phyloP scores from a whole-genome alignment of 768 basidiomycete genomes.

The Podaxis sp. region DNA sequence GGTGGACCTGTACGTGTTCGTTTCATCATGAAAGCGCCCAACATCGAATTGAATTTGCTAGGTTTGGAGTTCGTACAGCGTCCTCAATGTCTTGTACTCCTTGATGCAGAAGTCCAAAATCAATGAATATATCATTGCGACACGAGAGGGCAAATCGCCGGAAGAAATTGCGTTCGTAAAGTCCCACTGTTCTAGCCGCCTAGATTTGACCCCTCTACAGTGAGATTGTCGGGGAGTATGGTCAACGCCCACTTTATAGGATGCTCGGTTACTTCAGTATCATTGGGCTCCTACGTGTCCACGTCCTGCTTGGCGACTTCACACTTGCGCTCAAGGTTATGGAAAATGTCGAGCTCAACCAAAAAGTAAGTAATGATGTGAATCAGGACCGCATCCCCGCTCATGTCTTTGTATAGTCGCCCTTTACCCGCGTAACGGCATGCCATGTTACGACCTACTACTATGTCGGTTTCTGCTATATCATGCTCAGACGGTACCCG shows the following conservation, averaged over 20 bases:
- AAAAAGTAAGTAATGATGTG: slow-evolving; percentile 54
- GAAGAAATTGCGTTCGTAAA: slow-evolving; percentile 80
- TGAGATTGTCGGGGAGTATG: slow-evolving; percentile 89
- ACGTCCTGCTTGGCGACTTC: slow-evolving; percentile 94
- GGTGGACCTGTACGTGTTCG: slow-evolving; percentile 53
- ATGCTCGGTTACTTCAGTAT: slow-evolving; percentile 97
- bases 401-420: slow-evolving; percentile 46
- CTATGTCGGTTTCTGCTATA: slow-evolving; percentile 96
- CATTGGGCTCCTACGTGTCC: slow-evolving; percentile 92
- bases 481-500: slow-evolving; percentile 91
- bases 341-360: slow-evolving; percentile 90
- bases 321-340: slow-evolving; percentile 93
- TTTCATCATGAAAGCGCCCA: neutral
- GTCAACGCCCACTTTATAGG: slow-evolving; percentile 84
- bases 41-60: slow-evolving; percentile 26
- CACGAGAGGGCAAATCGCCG: slow-evolving; percentile 71
- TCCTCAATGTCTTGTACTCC: slow-evolving; percentile 97
- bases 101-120: slow-evolving; percentile 96
- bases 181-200: neutral
- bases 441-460: slow-evolving; percentile 95
- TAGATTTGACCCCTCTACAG: slow-evolving; percentile 34
- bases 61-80: slow-evolving; percentile 98
- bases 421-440: slow-evolving; percentile 94
- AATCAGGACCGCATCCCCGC: neutral
- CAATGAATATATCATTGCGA: slow-evolving; percentile 88